phyloP scores from a whole-genome alignment of 106 monocot species.

The Dactylorhiza incarnata region DNA sequence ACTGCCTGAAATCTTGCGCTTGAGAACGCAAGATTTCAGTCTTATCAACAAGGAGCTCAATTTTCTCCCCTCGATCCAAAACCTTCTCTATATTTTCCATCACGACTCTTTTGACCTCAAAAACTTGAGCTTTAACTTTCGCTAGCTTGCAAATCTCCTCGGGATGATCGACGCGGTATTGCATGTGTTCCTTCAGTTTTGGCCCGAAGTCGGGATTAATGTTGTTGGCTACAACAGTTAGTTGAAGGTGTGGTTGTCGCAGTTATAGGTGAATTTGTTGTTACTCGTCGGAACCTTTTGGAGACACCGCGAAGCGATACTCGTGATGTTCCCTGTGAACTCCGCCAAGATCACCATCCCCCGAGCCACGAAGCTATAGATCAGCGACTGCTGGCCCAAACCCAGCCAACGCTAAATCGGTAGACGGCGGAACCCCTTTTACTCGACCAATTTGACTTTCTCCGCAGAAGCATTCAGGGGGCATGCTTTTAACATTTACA shows the following conservation, averaged over 20 bases:
- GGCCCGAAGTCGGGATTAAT: slow-evolving; percentile 15
- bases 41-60: slow-evolving; percentile 22
- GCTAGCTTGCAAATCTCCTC: slow-evolving; percentile 36
- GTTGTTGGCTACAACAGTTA: slow-evolving; percentile 13
- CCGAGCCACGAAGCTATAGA: slow-evolving; percentile 22
- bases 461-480: too few relatives aligned
- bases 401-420: too few relatives aligned
- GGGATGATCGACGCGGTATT: slow-evolving; percentile 30
- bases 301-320: slow-evolving; percentile 20
- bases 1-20: too few relatives aligned
- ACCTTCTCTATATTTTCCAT: slow-evolving; percentile 38
- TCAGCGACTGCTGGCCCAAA: slow-evolving; percentile 20
- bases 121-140: slow-evolving; percentile 32
- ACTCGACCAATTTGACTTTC: not conserved
- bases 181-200: slow-evolving; percentile 32
- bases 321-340: slow-evolving; percentile 18
- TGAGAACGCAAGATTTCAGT: too few relatives aligned
- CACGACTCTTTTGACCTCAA: slow-evolving; percentile 35
- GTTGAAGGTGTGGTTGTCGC: slow-evolving; percentile 18
- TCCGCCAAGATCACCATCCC: slow-evolving; percentile 18
- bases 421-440: not conserved
- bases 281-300: slow-evolving; percentile 18
- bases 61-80: slow-evolving; percentile 22
- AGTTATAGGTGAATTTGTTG: slow-evolving; percentile 16
- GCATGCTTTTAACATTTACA: too few relatives aligned